Evolutionary conservation across 176 grass and related monocot species (phyloP), one percentile per base, ranked within the genome.

Genomic region (Zea mays): DNA sequence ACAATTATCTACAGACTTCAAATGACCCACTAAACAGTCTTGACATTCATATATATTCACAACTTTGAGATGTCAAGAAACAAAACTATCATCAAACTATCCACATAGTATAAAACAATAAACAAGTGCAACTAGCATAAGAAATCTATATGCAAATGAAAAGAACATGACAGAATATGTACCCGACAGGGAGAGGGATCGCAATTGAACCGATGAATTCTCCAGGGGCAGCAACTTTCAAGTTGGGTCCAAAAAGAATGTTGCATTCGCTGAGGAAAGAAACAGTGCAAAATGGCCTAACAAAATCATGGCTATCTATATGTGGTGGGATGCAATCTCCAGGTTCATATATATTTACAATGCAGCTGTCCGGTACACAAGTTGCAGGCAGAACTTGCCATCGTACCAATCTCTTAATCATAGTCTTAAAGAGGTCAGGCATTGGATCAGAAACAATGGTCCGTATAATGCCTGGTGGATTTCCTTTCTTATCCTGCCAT

Each of bases 281-380:
- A 19, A 90, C 87, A n/a, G 93, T 97, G 67, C 93, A 97, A 69
- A 97, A 93, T 83, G 93, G 93, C 41, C 87, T 50, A 57, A 88
- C 81, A 86, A 93, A 97, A 84, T 97, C 89, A 84, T 93, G 93
- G 73, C 90, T 97, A 74, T 97, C 93, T 58, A 93, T 92, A 81
- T 97, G 93, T 38, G 93, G 93, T 58, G 93, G 90, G 14, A 97
- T 97, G 87, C 93, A 93, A 81, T 97, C 89, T 77, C 85, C 90
- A 40, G 85, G 85, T 72, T 97, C 93, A 84, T 86, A 90, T 71
- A 97, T 97, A 58, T 97, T 97, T 73, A 97, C 84, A 55, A 97
- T 97, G 69, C 90, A 97, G 83, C 90, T 97, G 74, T 97, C 90
- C 4, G 93, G 93, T 58, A 93, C 73, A 75, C 90, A 93, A 62